Percentiles rank a stretch among this genome's conserved stretches.
Conservation (phyloP, 2,329 filamentous ascomycete species). For the Talaromyces sp. region DNA sequence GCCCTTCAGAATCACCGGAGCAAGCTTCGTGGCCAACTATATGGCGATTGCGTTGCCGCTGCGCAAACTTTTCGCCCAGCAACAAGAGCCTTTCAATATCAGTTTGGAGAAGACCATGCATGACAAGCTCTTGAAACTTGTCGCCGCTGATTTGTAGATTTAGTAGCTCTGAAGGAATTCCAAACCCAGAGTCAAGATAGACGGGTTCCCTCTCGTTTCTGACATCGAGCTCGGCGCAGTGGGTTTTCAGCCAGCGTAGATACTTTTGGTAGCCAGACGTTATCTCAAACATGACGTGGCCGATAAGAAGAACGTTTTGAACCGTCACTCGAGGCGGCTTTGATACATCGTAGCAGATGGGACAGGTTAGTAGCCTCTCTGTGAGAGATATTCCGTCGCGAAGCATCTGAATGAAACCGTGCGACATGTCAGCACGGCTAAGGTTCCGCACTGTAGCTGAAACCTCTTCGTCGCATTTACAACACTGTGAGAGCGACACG, state of each 20-base stretch:
- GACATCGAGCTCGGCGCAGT: constrained; percentile 12
- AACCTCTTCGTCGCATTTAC: constrained; percentile 17
- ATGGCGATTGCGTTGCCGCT: constrained; percentile 22
- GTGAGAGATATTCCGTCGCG: constrained; percentile 12
- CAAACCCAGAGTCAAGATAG: constrained; percentile 1
- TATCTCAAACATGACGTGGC: constrained; percentile 21
- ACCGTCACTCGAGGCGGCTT: constrained; percentile 22
- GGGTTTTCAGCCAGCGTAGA: constrained; percentile 19
- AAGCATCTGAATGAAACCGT: constrained; percentile 16
- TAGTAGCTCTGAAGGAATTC: not conserved
- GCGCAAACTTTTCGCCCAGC: constrained; percentile 18
- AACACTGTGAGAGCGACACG: constrained; percentile 14
- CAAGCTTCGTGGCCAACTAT: constrained; percentile 22
- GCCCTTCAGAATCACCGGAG: constrained; percentile 16
- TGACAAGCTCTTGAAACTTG: constrained; percentile 1
- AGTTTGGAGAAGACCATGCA: constrained; percentile 8
- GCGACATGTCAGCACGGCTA: constrained; percentile 14
- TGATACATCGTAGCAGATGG: constrained; percentile 22
- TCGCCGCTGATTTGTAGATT: constrained; percentile 5
- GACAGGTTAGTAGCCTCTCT: constrained; percentile 18
- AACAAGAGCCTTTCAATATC: constrained; percentile 16
- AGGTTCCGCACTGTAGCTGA: constrained; percentile 15
- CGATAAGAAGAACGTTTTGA: constrained; percentile 24
- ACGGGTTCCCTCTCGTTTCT: constrained; percentile 11
- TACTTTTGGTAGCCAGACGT: constrained; percentile 21